Base-by-base conservation (phyloP, 2,329 filamentous ascomycete species). In the Pyrenochaeta sp. region DNA sequence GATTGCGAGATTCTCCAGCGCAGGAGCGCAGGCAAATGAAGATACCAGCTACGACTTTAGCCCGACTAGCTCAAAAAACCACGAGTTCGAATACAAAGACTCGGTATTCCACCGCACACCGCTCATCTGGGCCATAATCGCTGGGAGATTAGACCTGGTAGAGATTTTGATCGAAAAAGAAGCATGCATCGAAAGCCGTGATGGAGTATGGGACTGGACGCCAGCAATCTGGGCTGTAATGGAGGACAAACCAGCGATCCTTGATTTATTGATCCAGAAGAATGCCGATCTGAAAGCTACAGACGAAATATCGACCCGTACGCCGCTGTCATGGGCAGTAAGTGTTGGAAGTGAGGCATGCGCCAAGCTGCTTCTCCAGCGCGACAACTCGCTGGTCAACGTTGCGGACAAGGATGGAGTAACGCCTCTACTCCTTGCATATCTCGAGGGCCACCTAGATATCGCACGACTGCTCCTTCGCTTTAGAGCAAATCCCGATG, bases 81-180 rank as follows among this genome's bases (percentile, higher is more conserved):
- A 5, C 30, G 35, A 14, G 11, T 19, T 29, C n/a, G 24, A 36
- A 7, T 24, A 31, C 20, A 37, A 22, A 15, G 40, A 43, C 18
- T 15, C 23, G 3, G 32, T 30, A 9, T 22, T 20, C 9, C 17
- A 17, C 19, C 40, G 40, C 27, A 43, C 40, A 11, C 32, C 34
- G 9, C 31, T 43, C 11, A 36, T 37, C 7, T 43, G 40, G 40
- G 40, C 32, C 11, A 35, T 41, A 9, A 30, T 41, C 5, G 19
- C 21, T 14, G 39, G 29, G 13, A 26, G 15, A 14, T 17, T 7
- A 13, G 30, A 29, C 17, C 39, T 41, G 3, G 39, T 35, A 11
- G 29, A 32, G 7, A 15, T 41, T 3, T 35, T 27, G 11, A 18
- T 41, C 3, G 39, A 35, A 2, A 17, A 22, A 14, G 5, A 28